Conservation (phyloP, 75 land plant species). For the Adiantum capillusveneris region DNA sequence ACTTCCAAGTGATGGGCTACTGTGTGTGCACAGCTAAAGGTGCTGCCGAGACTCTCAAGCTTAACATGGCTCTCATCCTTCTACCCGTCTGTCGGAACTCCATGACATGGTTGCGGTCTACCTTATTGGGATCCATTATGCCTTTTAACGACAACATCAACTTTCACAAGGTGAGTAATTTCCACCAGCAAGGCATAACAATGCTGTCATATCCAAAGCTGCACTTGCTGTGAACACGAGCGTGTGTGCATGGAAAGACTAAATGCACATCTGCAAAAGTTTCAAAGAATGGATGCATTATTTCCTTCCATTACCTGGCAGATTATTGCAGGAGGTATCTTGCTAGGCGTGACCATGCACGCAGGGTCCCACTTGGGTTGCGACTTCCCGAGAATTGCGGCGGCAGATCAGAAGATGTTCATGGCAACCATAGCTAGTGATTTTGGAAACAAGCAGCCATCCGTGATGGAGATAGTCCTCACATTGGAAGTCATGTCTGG, state of each 20-base stretch:
- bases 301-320: no score
- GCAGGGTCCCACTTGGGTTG: conserved; percentile 18
- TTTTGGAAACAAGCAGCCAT: conserved; percentile 12
- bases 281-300: no score
- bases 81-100: conserved; percentile 27
- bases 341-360: conserved; percentile 17
- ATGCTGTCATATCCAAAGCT: no score
- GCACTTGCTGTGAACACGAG: neutral
- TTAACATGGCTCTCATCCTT: conserved; percentile 27
- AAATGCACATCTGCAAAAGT: no score
- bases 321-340: conserved; percentile 18
- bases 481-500: conserved; percentile 18
- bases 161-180: conserved; percentile 21
- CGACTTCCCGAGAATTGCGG: conserved; percentile 24
- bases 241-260: neutral
- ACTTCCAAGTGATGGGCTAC: conserved; percentile 24
- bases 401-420: conserved; percentile 5
- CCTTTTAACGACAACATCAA: conserved; percentile 30
- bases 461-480: conserved; percentile 14
- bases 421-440: conserved; percentile 4
- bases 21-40: conserved; percentile 31
- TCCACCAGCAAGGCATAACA: no score
- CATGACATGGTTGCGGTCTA: conserved; percentile 27
- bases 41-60: conserved; percentile 30
- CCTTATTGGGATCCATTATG: conserved; percentile 18